phyloP scores from a whole-genome alignment of 805 yeast species.

The Yamadazyma philogaea region DNA sequence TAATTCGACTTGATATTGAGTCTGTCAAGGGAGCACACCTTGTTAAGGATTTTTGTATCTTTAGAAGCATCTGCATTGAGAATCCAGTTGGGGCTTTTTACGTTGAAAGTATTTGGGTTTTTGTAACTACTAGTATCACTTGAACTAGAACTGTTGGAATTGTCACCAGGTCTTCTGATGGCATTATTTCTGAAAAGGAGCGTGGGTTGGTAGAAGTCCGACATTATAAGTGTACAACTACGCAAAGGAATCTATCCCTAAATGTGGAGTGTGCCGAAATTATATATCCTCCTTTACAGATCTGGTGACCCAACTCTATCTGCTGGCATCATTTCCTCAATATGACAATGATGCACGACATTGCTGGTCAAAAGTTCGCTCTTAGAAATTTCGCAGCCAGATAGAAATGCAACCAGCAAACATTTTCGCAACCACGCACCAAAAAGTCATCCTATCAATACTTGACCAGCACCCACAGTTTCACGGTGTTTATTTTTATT shows the following conservation, averaged over 20 bases:
- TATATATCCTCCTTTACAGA: background rate
- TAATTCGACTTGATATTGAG: constrained; percentile 42
- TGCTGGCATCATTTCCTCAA: constrained; percentile 8
- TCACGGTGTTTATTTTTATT: background rate
- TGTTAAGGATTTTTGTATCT: constrained; percentile 36
- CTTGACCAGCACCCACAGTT: too few relatives aligned
- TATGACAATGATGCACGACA: background rate
- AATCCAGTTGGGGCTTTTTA: constrained; percentile 26
- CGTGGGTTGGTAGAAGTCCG: constrained; percentile 40
- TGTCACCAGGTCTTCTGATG: constrained; percentile 20
- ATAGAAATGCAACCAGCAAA: constrained; percentile 5
- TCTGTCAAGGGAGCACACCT: constrained; percentile 40
- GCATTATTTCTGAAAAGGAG: constrained; percentile 42
- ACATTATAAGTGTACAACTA: constrained; percentile 17
- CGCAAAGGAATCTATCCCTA: too few relatives aligned
- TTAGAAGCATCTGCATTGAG: constrained; percentile 23
- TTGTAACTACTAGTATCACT: constrained; percentile 19
- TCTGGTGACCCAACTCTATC: background rate
- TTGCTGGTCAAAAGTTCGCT: constrained; percentile 5
- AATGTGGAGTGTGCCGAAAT: too few relatives aligned
- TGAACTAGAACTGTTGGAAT: constrained; percentile 18
- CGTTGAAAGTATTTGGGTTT: background rate
- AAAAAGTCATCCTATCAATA: background rate
- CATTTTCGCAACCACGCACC: background rate
- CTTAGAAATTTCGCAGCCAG: constrained; percentile 6